These are phyloP conservation scores for Cardamine resedifolia DNA, from an alignment of 345 rosid genomes.

Conservation along the genomic window DNA sequence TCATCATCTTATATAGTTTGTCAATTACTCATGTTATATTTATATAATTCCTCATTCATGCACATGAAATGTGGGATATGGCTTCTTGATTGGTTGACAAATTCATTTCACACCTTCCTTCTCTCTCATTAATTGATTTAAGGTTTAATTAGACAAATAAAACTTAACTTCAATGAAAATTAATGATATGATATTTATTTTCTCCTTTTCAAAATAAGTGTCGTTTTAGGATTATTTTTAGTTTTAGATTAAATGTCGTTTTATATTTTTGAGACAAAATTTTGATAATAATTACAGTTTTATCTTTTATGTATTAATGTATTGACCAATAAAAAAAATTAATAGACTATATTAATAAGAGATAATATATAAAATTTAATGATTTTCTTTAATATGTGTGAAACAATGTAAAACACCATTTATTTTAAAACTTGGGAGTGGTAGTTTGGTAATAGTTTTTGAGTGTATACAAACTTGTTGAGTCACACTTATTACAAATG, in stretches of 20 bases:
- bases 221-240: too few species aligned
- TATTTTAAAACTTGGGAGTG: too few species aligned
- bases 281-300: too few species aligned
- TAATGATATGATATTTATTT: not conserved
- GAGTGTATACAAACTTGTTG: not conserved
- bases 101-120: conserved; percentile 5
- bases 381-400: too few species aligned
- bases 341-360: too few species aligned
- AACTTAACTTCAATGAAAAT: not conserved
- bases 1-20: not conserved
- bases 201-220: too few species aligned
- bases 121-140: not conserved
- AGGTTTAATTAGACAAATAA: not conserved
- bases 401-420: too few species aligned
- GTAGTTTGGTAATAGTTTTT: not conserved
- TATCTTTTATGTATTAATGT: too few species aligned
- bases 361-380: too few species aligned
- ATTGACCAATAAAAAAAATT: too few species aligned
- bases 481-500: conserved; percentile 27
- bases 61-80: conserved; percentile 15
- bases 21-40: not conserved
- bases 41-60: conserved; percentile 8
- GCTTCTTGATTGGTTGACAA: conserved; percentile 21
- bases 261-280: too few species aligned
- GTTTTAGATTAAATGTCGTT: too few species aligned